Evolutionary conservation across 306 rosid species (phyloP).

Genomic region (Hippophae rhamnoides): DNA sequence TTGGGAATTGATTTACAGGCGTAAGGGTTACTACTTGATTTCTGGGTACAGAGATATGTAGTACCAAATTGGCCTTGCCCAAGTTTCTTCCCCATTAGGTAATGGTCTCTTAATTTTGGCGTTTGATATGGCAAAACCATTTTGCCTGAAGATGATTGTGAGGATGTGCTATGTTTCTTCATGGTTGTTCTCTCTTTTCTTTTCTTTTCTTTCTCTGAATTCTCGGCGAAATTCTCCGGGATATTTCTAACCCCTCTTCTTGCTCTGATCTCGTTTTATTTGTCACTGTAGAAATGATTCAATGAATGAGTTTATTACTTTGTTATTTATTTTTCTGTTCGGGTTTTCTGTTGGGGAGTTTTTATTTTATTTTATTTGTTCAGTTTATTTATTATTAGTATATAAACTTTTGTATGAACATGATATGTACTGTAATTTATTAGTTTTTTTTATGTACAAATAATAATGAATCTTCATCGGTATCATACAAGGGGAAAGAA

Average conservation of each 20-base stretch:
- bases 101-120: conserved; percentile 57
- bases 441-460: too few species aligned
- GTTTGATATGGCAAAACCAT: conserved; percentile 66
- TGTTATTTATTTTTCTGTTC: too few species aligned
- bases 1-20: conserved; percentile 95
- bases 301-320: too few species aligned
- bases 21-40: conserved; percentile 32
- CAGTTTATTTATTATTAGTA: too few species aligned
- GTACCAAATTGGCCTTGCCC: conserved; percentile 88
- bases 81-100: conserved; percentile 68
- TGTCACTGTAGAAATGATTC: too few species aligned
- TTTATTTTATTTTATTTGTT: too few species aligned
- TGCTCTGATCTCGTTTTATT: too few species aligned
- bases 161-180: conserved; percentile 27
- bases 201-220: background rate
- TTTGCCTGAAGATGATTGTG: conserved; percentile 23
- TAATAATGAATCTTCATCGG: too few species aligned
- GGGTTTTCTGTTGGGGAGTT: too few species aligned
- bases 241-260: background rate
- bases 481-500: too few species aligned
- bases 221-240: background rate
- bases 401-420: too few species aligned
- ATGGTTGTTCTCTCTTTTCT: conserved; percentile 15
- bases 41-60: conserved; percentile 58
- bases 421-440: too few species aligned